Percentiles rank a stretch among this genome's conserved stretches.
Conservation (phyloP, 768 basidiomycete genomes). For the Megacollybia marginata region DNA sequence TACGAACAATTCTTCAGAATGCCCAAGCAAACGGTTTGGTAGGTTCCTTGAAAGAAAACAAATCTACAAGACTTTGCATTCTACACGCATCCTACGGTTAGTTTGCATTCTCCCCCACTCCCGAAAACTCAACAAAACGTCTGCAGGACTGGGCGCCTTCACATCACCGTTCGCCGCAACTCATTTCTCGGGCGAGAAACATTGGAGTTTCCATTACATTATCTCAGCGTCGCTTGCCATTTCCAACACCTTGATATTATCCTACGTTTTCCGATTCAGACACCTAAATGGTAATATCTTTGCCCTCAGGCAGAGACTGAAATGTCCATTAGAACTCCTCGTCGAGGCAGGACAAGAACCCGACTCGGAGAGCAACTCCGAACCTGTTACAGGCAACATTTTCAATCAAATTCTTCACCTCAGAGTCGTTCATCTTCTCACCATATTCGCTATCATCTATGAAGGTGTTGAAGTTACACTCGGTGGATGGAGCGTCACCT, state of each 20-base stretch:
- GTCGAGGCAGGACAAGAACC: conserved; percentile 17
- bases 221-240: conserved; percentile 32
- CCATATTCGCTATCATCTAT: conserved; percentile 32
- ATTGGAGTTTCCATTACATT: conserved; percentile 39
- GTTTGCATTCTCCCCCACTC: background rate
- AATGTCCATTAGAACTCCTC: conserved; percentile 16
- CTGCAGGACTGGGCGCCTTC: conserved; percentile 28
- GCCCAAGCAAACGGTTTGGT: conserved; percentile 41
- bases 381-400: conserved; percentile 4
- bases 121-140: background rate
- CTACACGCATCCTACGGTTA: conserved; percentile 20
- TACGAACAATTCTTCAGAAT: conserved; percentile 20
- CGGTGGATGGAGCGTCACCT: conserved; percentile 42
- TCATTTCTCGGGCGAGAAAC: conserved; percentile 24
- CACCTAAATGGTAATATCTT: conserved; percentile 36
- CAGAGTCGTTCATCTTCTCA: conserved; percentile 27
- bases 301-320: conserved; percentile 9
- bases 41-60: conserved; percentile 28
- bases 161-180: conserved; percentile 32
- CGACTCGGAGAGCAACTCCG: conserved; percentile 20
- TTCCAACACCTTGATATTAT: conserved; percentile 31
- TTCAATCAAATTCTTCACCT: conserved; percentile 27
- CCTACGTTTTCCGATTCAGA: conserved; percentile 40
- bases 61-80: conserved; percentile 15
- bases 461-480: conserved; percentile 36